These are phyloP conservation scores for Termitomyces sp. DNA, from an alignment of 768 basidiomycete species.

Conservation along the genomic window DNA sequence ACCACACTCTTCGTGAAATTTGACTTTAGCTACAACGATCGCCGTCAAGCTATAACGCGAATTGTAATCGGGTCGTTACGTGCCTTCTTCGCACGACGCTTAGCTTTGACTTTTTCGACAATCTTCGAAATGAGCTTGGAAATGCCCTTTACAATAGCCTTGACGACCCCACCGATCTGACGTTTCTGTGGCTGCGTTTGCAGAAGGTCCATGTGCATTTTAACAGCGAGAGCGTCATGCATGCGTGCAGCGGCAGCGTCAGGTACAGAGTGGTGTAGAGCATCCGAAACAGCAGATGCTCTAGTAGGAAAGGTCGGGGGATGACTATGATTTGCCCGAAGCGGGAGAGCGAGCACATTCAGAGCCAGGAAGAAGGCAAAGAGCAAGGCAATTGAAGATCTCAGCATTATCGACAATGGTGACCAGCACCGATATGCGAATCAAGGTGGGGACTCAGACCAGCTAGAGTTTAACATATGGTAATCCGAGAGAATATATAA, in stretches of 20 bases:
- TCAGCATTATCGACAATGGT: neutral
- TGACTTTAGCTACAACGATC: neutral
- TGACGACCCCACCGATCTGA: neutral
- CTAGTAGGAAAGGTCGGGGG: neutral
- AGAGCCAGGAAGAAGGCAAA: neutral
- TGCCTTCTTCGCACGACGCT: neutral
- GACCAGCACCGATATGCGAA: neutral
- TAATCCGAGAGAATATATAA: neutral
- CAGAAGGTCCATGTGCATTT: neutral
- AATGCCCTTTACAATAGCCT: neutral
- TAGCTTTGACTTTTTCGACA: neutral
- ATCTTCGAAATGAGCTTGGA: neutral
- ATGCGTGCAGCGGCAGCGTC: neutral
- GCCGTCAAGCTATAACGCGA: neutral
- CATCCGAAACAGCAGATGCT: neutral
- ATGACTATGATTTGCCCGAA: neutral
- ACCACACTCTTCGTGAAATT: constrained; percentile 7
- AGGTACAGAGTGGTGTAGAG: neutral
- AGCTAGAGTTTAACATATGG: neutral
- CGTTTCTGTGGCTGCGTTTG: neutral
- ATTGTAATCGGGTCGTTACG: no score
- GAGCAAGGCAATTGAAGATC: neutral
- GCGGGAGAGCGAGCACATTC: neutral
- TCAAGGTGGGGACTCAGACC: neutral
- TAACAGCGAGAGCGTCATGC: neutral